A percentile compares a stretch with the other conserved stretches of the same genome.
These are phyloP conservation scores for Coleophoma eucalyptorum DNA, from an alignment of 2,329 filamentous ascomycete genomes.

Conservation along the genomic window DNA sequence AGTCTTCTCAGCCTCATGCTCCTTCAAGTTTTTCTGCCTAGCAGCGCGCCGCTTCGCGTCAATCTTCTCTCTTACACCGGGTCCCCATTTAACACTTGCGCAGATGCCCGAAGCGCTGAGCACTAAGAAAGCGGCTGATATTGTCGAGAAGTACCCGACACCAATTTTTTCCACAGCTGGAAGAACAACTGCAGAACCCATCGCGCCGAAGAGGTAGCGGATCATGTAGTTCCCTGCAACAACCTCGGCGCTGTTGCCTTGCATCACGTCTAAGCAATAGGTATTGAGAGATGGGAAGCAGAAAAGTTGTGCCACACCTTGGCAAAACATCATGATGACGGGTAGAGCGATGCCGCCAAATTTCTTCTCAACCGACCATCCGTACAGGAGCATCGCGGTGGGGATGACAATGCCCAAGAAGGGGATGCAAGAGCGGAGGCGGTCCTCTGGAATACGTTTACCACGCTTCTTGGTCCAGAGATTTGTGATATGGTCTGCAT, in stretches of 20 bases:
- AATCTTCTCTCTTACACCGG: slow-evolving; percentile 34
- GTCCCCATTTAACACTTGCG: slow-evolving; percentile 6
- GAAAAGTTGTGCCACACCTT: slow-evolving; percentile 71
- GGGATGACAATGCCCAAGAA: slow-evolving; percentile 57
- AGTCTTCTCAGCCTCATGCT: neutral
- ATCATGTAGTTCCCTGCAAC: slow-evolving; percentile 78
- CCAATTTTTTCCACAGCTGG: slow-evolving; percentile 72
- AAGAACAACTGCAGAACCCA: slow-evolving; percentile 67
- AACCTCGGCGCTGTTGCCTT: slow-evolving; percentile 65
- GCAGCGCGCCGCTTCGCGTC: slow-evolving; percentile 39
- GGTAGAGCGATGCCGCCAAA: slow-evolving; percentile 55
- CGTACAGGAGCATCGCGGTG: slow-evolving; percentile 63
- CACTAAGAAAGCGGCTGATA: slow-evolving; percentile 49
- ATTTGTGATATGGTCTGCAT: slow-evolving; percentile 64
- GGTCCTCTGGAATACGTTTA: slow-evolving; percentile 62
- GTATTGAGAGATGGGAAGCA: slow-evolving; percentile 75
- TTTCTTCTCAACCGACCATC: slow-evolving; percentile 51
- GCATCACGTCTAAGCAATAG: slow-evolving; percentile 82
- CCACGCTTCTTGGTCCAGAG: slow-evolving; percentile 57
- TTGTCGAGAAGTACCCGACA: slow-evolving; percentile 78
- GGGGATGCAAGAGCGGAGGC: slow-evolving; percentile 54
- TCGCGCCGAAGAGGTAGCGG: slow-evolving; percentile 70
- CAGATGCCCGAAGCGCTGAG: slow-evolving; percentile 7
- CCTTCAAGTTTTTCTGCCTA: slow-evolving; percentile 14
- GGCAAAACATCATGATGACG: slow-evolving; percentile 69